Evolutionary conservation across 345 rosid genomes (phyloP), one percentile per base, ranked within the genome.

Genomic region (Pelargonium nanum): DNA sequence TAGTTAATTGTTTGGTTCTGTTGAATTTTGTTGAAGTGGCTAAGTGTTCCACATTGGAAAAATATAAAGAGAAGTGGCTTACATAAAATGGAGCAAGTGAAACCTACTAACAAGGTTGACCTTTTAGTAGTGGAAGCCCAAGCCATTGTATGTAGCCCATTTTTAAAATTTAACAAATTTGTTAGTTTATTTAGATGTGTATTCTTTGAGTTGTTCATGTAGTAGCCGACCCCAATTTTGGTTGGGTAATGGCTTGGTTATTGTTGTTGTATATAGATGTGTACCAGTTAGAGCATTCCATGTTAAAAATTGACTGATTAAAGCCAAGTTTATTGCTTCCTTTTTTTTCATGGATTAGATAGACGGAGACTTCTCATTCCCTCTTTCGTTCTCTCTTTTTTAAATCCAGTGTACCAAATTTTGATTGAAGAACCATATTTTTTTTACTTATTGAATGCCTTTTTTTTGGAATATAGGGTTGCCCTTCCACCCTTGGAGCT

Each of bases 401-500:
- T 28, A 25, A 24, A 30, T 56, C 19, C 24, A 30, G 21, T 45
- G 17, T 32, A 9, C 19, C 52, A 16, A 19, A 53, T 53, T 55
- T 53, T n/a, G 65, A 19, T 21, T n/a, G 34, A 1, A 28, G 28
- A 25, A 20, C 53, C 0, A 54, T 19, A 21, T 10, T 26, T 26
- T 21, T 7, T 6, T 51, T 64, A 4, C 52, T 20, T 5, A 23
- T 68, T 56, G 24, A 45, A 34, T 60, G 19, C 22, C 25, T 45
- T 54, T 3, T 55, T 26, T 4, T 62, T 53, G 13, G 19, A 16
- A 26, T 62, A 40, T 72, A 93, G 99, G 99, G 99, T 15, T 93
- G 99, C 64, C 99, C 99, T 54, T 80, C 99, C 4, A 93, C 99
- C 48, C 96, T 93, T 58, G 99, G 99, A 65, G 91, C 96, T 6